phyloP scores from a whole-genome alignment of 2,329 filamentous ascomycete species.

The Sporothrix curviconia region DNA sequence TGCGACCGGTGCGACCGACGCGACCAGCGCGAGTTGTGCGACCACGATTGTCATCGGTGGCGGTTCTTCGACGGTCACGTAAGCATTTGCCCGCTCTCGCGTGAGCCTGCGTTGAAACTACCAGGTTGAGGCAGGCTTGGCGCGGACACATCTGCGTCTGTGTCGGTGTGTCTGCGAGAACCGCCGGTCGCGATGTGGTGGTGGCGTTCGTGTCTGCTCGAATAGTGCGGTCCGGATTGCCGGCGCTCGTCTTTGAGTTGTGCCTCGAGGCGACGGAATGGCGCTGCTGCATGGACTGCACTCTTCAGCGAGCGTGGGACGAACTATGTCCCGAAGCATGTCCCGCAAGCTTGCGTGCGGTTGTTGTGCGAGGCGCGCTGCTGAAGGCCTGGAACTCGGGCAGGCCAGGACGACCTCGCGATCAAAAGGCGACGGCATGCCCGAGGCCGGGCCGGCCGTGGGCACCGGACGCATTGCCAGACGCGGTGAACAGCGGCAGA shows the following conservation, averaged over 20 bases:
- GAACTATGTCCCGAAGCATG: not conserved
- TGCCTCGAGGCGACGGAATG: constrained; percentile 10
- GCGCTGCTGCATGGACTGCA: too few relatives aligned
- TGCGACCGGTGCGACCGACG: not conserved
- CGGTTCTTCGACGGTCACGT: not conserved
- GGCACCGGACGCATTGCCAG: too few relatives aligned
- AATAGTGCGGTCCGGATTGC: too few relatives aligned
- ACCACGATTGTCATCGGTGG: not conserved
- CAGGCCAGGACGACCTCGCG: not conserved
- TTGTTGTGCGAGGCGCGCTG: not conserved
- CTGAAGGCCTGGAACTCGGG: not conserved
- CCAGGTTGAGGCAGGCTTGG: not conserved
- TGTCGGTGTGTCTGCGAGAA: not conserved
- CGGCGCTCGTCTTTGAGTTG: not conserved
- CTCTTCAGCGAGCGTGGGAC: too few relatives aligned
- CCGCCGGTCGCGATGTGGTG: not conserved
- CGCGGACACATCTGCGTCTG: not conserved
- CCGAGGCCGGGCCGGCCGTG: not conserved
- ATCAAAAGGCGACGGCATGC: not conserved
- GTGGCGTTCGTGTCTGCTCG: too few relatives aligned
- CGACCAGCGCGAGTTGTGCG: not conserved
- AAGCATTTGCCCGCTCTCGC: not conserved
- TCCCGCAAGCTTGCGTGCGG: not conserved
- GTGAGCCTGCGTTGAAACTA: not conserved
- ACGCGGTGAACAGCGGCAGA: too few relatives aligned